These are phyloP conservation scores for Tolypocladium nubicola DNA, from an alignment of 2,329 filamentous ascomycete genomes.

Conservation along the genomic window DNA sequence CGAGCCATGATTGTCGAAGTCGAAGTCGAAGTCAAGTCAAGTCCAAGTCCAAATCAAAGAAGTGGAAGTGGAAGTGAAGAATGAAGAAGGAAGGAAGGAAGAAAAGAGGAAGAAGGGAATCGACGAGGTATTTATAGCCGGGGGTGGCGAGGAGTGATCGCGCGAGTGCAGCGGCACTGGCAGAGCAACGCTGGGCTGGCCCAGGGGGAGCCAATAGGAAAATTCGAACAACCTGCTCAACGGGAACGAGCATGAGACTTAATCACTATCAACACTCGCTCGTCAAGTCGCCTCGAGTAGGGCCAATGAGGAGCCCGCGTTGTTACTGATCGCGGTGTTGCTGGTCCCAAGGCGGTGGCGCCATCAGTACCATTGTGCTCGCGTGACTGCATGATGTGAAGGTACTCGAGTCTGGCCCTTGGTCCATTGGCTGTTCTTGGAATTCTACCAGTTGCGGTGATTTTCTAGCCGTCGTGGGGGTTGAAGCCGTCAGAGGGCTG, in stretches of 20 bases:
- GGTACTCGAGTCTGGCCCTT: neutral
- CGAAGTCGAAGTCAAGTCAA: neutral
- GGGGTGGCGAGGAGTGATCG: neutral
- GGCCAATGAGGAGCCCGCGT: neutral
- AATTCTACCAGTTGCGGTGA: neutral
- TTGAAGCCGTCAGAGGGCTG: neutral
- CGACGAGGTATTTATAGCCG: neutral
- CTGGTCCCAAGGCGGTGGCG: neutral
- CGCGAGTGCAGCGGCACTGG: neutral
- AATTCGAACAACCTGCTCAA: neutral
- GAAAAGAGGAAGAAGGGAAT: neutral
- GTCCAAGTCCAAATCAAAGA: neutral
- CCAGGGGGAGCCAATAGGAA: neutral
- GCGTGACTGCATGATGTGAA: neutral
- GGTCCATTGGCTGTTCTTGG: neutral
- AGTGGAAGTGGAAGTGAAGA: neutral
- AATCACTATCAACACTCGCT: neutral
- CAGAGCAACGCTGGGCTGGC: neutral
- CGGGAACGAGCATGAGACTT: neutral
- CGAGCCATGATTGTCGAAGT: neutral
- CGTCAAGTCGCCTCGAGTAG: neutral
- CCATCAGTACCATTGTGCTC: neutral
- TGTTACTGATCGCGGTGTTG: neutral
- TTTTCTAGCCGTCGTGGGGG: neutral
- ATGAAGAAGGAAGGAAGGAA: neutral